These are phyloP conservation scores for Sporothrix luriei DNA, from an alignment of 2,329 filamentous ascomycete genomes.

Conservation along the genomic window DNA sequence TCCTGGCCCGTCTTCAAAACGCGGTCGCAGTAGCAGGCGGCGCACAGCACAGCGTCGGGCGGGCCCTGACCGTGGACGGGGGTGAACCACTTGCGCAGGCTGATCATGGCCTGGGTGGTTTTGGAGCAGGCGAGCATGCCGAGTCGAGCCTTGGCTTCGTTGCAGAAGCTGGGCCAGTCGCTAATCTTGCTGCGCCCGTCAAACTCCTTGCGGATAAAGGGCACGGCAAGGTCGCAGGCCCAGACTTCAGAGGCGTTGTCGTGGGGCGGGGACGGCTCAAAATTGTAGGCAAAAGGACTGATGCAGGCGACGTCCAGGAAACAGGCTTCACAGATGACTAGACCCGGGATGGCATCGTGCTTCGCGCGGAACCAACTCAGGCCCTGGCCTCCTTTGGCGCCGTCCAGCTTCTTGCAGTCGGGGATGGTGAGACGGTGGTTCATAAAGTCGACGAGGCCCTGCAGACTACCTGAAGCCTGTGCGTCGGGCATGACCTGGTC, in stretches of 20 bases:
- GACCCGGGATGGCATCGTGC: slow-evolving; percentile 40
- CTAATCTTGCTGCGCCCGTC: slow-evolving; percentile 36
- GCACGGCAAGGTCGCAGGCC: slow-evolving; percentile 44
- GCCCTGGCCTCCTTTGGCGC: slow-evolving; percentile 37
- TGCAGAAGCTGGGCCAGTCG: slow-evolving; percentile 44
- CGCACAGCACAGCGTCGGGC: slow-evolving; percentile 42
- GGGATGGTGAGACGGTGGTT: slow-evolving; percentile 38
- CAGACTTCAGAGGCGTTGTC: slow-evolving; percentile 39
- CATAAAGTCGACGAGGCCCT: slow-evolving; percentile 40
- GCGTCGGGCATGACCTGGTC: slow-evolving; percentile 44
- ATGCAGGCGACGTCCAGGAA: slow-evolving; percentile 43
- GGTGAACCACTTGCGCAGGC: slow-evolving; percentile 42
- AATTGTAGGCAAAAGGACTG: slow-evolving; percentile 41
- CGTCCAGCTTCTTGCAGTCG: slow-evolving; percentile 41
- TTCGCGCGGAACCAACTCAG: slow-evolving; percentile 43
- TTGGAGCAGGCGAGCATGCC: slow-evolving; percentile 28
- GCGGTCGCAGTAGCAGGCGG: slow-evolving; percentile 46
- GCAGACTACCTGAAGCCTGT: slow-evolving; percentile 38
- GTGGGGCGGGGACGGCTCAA: slow-evolving; percentile 40
- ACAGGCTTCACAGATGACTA: slow-evolving; percentile 47
- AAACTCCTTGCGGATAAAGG: slow-evolving; percentile 42
- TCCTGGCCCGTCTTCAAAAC: slow-evolving; percentile 39
- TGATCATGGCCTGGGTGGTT: no score
- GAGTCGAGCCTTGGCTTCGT: slow-evolving; percentile 38
- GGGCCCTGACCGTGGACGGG: slow-evolving; percentile 38